Base-by-base conservation (phyloP, 1,284 basidiomycete species). In the Porogramme epimiltina region DNA sequence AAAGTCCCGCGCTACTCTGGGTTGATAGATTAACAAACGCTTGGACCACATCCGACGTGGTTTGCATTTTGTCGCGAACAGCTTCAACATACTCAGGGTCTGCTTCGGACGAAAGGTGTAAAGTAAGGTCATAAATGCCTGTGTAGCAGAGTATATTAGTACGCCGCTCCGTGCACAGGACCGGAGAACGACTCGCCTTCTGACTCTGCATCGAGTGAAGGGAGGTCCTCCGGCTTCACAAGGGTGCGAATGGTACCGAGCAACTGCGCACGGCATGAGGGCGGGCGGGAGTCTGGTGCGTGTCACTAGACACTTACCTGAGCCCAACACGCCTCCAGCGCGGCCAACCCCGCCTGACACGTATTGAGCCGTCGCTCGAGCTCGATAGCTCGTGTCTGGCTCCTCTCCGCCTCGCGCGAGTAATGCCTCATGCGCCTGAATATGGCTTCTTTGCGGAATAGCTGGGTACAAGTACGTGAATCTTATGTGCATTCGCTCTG, bases 361-460 rank as follows among this genome's bases (percentile, higher is more conserved):
- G 84, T 84, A 52, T 75, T 80, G 67, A 87, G 85, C 60, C 86
- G 80, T 59, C 78, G 80, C 69, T 94, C 89, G 40, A 95, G 69
- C 59, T 91, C 85, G 56, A 80, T 78, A 45, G 92, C 85, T 56
- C 82, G 80, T 63, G 74, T 72, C 59, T 83, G 77, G 59, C 84
- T 85, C 44, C 87, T 82, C 62, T 90, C 84, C 66, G 87, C 80
- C 70, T 93, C 87, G 52, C 93, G 83, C 47, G 89, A 86, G 69
- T 96, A 95, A 63, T 95, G 85, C 64, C 83, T 89, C 93, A 98
- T 95, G 56, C 93, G 82, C 43, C 95, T 81, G 70, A 87, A 96
- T 46, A 98, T 89, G 38, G 95, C 95, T 67, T 95, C 93, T 72
- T 98, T 97, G 54, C 92, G 86, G 51, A 68, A 70, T 45, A 64